phyloP scores from a whole-genome alignment of 371 early-diverging fungal species.

The Zopfochytrium polystomum region DNA sequence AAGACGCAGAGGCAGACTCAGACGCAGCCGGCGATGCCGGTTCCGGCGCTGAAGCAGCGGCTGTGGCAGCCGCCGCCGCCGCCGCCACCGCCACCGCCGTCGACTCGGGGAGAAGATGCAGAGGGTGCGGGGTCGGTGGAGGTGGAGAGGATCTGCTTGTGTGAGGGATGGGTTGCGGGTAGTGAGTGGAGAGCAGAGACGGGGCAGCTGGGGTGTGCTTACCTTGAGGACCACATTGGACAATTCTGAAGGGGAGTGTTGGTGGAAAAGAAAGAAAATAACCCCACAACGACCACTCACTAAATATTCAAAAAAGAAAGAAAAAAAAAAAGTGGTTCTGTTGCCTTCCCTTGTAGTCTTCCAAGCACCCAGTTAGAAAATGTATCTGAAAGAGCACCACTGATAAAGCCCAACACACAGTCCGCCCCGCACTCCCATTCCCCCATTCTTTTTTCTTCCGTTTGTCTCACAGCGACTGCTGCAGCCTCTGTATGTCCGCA shows the following conservation, averaged over 20 bases:
- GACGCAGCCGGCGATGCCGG: neutral
- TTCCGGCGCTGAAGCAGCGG: neutral
- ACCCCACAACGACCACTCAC: neutral
- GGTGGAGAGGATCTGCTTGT: constrained; percentile 21
- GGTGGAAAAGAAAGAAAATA: constrained; percentile 2
- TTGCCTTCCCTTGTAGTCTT: too few species aligned
- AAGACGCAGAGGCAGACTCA: too few species aligned
- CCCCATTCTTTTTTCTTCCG: too few species aligned
- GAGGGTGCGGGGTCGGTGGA: constrained; percentile 4
- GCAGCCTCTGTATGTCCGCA: too few species aligned
- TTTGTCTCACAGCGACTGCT: too few species aligned
- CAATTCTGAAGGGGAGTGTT: constrained; percentile 16
- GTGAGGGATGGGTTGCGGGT: constrained; percentile 23
- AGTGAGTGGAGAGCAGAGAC: constrained; percentile 23
- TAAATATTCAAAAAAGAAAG: neutral
- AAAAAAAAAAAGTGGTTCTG: neutral
- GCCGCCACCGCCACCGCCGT: neutral
- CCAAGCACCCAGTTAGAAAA: too few species aligned
- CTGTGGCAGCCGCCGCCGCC: constrained; percentile 6
- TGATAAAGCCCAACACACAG: too few species aligned
- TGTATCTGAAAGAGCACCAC: too few species aligned
- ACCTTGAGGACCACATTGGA: constrained; percentile 24
- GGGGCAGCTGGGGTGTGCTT: constrained; percentile 18
- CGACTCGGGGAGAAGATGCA: neutral
- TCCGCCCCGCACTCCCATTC: too few species aligned